These are phyloP conservation scores for Hemileia vastatrix DNA, from an alignment of 1,284 basidiomycete species.

Conservation along the genomic window DNA sequence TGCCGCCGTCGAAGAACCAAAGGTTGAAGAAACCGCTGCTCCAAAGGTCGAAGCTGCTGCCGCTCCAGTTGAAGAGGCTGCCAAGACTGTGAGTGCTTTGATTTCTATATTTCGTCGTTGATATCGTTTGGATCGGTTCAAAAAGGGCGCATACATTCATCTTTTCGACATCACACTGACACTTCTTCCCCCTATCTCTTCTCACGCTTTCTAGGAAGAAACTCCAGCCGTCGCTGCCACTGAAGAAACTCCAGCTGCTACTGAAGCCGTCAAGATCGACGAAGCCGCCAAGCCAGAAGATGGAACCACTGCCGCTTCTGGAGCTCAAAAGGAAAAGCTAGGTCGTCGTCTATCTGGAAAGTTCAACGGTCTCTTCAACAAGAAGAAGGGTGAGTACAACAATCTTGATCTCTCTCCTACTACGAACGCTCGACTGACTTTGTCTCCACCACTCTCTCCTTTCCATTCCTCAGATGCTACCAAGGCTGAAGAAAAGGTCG, in stretches of 20 bases:
- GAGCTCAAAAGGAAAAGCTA: slow-evolving; percentile 34
- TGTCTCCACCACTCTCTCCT: neutral
- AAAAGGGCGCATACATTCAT: neutral
- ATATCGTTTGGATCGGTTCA: neutral
- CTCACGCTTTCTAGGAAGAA: slow-evolving; percentile 2
- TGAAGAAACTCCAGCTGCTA: slow-evolving; percentile 18
- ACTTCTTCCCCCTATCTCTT: neutral
- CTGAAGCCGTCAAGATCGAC: slow-evolving; percentile 34
- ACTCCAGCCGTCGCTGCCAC: slow-evolving; percentile 24
- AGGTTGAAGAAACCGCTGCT: slow-evolving; percentile 12
- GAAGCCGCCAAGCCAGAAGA: slow-evolving; percentile 30
- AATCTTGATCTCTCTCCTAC: neutral
- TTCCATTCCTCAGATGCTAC: neutral
- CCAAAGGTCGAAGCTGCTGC: slow-evolving; percentile 23
- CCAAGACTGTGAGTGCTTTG: slow-evolving; percentile 12
- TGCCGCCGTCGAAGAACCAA: neutral
- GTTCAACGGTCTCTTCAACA: slow-evolving; percentile 35
- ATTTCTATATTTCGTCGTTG: neutral
- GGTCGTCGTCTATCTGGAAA: slow-evolving; percentile 34
- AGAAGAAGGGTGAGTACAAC: slow-evolving; percentile 12
- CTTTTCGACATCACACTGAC: neutral
- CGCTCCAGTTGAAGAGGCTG: slow-evolving; percentile 19
- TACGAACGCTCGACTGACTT: neutral
- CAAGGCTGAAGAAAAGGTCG: neutral
- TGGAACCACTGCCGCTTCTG: slow-evolving; percentile 27